Conservation (phyloP, 2,329 filamentous ascomycete species). For the Parafenestella ontariensis region DNA sequence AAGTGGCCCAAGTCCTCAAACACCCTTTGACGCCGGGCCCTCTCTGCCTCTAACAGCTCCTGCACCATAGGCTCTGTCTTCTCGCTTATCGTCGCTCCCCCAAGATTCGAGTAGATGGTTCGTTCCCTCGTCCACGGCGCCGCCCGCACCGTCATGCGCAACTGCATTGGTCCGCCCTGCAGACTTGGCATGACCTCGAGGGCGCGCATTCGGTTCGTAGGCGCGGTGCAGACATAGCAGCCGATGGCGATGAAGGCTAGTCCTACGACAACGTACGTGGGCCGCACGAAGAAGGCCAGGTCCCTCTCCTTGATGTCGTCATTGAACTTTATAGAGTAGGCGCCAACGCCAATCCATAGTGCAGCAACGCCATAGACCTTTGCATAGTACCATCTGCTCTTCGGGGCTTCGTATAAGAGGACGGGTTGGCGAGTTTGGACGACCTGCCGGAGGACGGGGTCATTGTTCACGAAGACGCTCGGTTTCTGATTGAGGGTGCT, state of each 20-base stretch:
- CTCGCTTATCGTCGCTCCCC: conserved; percentile 38
- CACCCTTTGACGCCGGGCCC: conserved; percentile 34
- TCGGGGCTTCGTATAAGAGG: conserved; percentile 42
- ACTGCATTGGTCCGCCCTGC: conserved; percentile 36
- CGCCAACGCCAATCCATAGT: conserved; percentile 34
- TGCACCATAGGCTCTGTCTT: conserved; percentile 41
- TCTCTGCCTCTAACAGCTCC: conserved; percentile 41
- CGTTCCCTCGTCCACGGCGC: conserved; percentile 37
- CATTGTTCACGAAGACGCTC: conserved; percentile 27
- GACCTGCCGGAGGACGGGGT: conserved; percentile 45
- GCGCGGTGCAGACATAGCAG: conserved; percentile 40
- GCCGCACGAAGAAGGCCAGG: conserved; percentile 41
- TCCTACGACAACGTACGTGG: conserved; percentile 43
- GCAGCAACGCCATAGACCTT: conserved; percentile 38
- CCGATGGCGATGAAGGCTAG: conserved; percentile 38
- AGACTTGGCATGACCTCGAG: conserved; percentile 41
- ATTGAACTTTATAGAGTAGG: conserved; percentile 41
- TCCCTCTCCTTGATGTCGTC: conserved; percentile 40
- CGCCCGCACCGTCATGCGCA: conserved; percentile 37
- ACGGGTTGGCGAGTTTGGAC: conserved; percentile 39
- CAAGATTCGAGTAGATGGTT: conserved; percentile 37
- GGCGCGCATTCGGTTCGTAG: conserved; percentile 37
- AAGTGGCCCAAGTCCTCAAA: conserved; percentile 34
- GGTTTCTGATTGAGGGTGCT: conserved; percentile 7
- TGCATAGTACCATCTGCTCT: conserved; percentile 33